A percentile compares a stretch with the other conserved stretches of the same genome.
Evolutionary conservation across 2,329 filamentous ascomycete genomes (phyloP).

Genomic region (Alternaria hordeiaustralica): DNA sequence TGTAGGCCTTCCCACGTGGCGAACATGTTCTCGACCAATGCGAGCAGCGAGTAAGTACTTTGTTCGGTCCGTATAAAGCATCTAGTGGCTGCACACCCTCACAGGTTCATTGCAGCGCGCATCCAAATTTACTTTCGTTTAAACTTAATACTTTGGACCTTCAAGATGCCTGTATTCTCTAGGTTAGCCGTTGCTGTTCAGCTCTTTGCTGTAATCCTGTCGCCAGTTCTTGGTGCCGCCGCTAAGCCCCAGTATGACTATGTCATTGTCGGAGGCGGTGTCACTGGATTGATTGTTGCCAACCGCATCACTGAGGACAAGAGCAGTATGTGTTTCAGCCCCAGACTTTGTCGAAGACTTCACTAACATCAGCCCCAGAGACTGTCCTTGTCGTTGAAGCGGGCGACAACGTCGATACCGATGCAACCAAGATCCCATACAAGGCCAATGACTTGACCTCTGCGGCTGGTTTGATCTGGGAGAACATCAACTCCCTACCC

Average conservation of each 20-base stretch:
- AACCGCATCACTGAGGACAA: slow-evolving; percentile 36
- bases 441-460: slow-evolving; percentile 34
- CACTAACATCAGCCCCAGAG: slow-evolving; percentile 16
- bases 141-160: slow-evolving; percentile 10
- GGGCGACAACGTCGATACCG: slow-evolving; percentile 32
- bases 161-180: slow-evolving; percentile 34
- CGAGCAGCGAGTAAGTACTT: slow-evolving; percentile 3
- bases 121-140: slow-evolving; percentile 22
- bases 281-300: slow-evolving; percentile 39
- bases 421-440: slow-evolving; percentile 34
- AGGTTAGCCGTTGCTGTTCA: slow-evolving; percentile 35
- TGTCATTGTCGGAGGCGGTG: slow-evolving; percentile 41
- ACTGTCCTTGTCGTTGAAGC: slow-evolving; percentile 37
- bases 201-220: slow-evolving; percentile 29
- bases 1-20: slow-evolving; percentile 21
- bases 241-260: slow-evolving; percentile 34
- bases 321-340: slow-evolving; percentile 17
- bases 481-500: slow-evolving; percentile 28
- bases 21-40: slow-evolving; percentile 15
- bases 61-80: slow-evolving; percentile 25
- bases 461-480: slow-evolving; percentile 28
- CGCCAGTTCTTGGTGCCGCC: slow-evolving; percentile 22
- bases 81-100: slow-evolving; percentile 13
- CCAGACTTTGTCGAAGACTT: background rate
- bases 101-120: slow-evolving; percentile 2